A percentile compares a stretch with the other conserved stretches of the same genome.
Conservation (phyloP, 1,139 yeast genomes). For the Saccharomyces hybrid region DNA sequence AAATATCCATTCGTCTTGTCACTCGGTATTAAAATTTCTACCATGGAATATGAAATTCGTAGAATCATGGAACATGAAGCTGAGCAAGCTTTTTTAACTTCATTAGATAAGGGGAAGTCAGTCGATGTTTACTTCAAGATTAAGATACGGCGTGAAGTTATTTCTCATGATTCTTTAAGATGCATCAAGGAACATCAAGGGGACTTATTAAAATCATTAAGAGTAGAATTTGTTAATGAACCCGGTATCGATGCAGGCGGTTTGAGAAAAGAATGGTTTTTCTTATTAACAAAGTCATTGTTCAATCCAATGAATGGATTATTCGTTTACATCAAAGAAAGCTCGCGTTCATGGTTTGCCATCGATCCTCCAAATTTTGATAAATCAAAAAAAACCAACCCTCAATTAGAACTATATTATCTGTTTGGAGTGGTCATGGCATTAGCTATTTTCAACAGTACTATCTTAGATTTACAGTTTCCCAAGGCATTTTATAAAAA, state of each 20-base stretch:
- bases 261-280: conserved; percentile 85
- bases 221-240: conserved; percentile 74
- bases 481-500: conserved; percentile 74
- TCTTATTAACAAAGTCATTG: conserved; percentile 57
- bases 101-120: conserved; percentile 54
- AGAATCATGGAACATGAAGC: conserved; percentile 81
- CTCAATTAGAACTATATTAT: conserved; percentile 44
- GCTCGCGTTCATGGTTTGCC: conserved; percentile 70
- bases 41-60: conserved; percentile 76
- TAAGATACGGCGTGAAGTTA: conserved; percentile 55
- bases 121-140: conserved; percentile 64
- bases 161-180: conserved; percentile 70
- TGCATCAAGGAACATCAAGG: conserved; percentile 45
- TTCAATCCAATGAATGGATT: conserved; percentile 62
- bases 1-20: conserved; percentile 78
- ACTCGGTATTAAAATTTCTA: conserved; percentile 70
- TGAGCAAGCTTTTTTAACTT: conserved; percentile 77
- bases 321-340: conserved; percentile 56
- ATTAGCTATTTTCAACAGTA: conserved; percentile 82
- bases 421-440: conserved; percentile 82
- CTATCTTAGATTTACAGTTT: conserved; percentile 69
- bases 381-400: conserved; percentile 13
- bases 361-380: conserved; percentile 37
- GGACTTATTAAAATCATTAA: conserved; percentile 66
- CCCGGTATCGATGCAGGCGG: conserved; percentile 97